These are phyloP conservation scores for Rhododendron williamsianum DNA, from an alignment of 148 eudicot genomes.

Conservation along the genomic window DNA sequence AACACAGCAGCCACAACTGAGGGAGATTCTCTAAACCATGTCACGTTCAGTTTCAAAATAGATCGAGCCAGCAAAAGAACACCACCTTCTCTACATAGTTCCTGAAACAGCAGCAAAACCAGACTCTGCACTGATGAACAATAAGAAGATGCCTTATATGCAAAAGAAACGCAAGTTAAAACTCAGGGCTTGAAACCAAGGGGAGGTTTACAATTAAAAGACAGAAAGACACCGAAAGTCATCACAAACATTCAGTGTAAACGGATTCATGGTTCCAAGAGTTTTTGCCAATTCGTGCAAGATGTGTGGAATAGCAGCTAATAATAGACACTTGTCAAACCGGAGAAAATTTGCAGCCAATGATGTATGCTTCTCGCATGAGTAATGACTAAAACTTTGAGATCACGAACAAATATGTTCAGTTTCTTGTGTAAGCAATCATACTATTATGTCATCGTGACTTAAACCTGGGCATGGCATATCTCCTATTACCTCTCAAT, in stretches of 20 bases:
- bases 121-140: neutral
- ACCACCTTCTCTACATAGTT: slow-evolving; percentile 77
- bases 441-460: neutral
- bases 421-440: neutral
- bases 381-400: neutral
- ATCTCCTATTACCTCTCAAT: neutral
- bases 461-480: neutral
- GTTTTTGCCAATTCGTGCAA: too few relatives aligned
- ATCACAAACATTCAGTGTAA: neutral
- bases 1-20: slow-evolving; percentile 61
- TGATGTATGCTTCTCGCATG: neutral
- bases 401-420: neutral
- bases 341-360: neutral
- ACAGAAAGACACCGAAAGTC: neutral
- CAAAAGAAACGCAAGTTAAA: neutral
- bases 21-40: slow-evolving; percentile 28
- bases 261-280: neutral
- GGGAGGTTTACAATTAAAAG: neutral
- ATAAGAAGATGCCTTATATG: neutral
- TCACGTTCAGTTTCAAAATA: slow-evolving; percentile 51
- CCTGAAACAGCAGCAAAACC: slow-evolving; percentile 41
- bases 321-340: neutral
- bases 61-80: slow-evolving; percentile 64
- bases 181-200: slow-evolving; percentile 2
- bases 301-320: neutral